A percentile compares a stretch with the other conserved stretches of the same genome.
These are phyloP conservation scores for Aspergillus thermomutatus DNA, from an alignment of 2,329 filamentous ascomycete species.

Conservation along the genomic window DNA sequence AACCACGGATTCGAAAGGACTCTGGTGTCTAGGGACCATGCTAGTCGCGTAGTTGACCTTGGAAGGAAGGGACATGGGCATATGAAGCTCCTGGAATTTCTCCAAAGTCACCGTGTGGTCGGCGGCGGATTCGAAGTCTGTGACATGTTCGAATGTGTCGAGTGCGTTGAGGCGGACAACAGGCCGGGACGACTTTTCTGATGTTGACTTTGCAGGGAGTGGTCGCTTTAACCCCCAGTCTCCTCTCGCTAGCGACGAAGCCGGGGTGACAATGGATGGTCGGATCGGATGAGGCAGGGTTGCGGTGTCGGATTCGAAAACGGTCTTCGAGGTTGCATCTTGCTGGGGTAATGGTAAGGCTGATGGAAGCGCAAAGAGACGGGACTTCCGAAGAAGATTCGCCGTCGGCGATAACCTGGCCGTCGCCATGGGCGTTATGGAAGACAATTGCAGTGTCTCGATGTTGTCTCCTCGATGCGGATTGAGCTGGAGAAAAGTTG, in stretches of 20 bases:
- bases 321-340: constrained; percentile 48
- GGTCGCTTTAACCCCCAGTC: constrained; percentile 93
- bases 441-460: constrained; percentile 19
- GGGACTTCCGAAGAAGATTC: constrained; percentile 75
- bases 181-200: constrained; percentile 65
- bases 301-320: constrained; percentile 61
- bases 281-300: constrained; percentile 77
- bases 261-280: constrained; percentile 76
- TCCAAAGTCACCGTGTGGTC: constrained; percentile 76
- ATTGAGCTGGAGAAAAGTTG: constrained; percentile 32
- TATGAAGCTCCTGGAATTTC: constrained; percentile 80
- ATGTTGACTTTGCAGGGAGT: constrained; percentile 72
- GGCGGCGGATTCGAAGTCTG: constrained; percentile 78
- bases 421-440: constrained; percentile 39
- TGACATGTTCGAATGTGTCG: constrained; percentile 83
- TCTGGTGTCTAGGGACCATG: constrained; percentile 30
- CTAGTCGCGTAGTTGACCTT: constrained; percentile 31
- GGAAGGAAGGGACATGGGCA: constrained; percentile 61
- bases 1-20: constrained; percentile 40
- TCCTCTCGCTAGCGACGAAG: constrained; percentile 67
- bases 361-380: constrained; percentile 82
- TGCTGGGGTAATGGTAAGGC: constrained; percentile 63
- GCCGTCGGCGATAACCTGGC: constrained; percentile 57
- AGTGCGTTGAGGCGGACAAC: constrained; percentile 72
- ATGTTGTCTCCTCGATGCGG: constrained; percentile 9